Base-by-base conservation (phyloP, 495 filamentous ascomycete genomes). In the Penicillium coprophilum region DNA sequence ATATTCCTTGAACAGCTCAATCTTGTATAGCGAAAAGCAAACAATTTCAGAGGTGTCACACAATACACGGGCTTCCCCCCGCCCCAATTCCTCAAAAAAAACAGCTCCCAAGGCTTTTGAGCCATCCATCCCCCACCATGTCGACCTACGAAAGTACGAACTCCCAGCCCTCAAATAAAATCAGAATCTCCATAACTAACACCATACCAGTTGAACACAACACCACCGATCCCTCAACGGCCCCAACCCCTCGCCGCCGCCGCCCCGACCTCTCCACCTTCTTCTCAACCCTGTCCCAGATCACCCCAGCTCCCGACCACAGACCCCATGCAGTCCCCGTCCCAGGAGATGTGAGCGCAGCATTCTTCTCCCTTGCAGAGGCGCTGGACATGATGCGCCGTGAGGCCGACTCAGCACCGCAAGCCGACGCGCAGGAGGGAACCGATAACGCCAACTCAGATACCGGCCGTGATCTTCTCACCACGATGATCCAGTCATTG, bases 261-360 rank as follows among this genome's bases (percentile, higher is more conserved):
- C 89, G 89, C 45, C 85, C 91, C 36, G 90, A 96, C 75, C 87
- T 96, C 73, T 87, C 87, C 45, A 89, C 87, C 70, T 97, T 97
- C 83, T 92, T 88, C 77, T 77, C 86, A 41, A 85, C 87, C 46
- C 85, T 95, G 48, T 76, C 79, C 63, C 82, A 87, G 61, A 79
- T 82, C 54, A 83, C 89, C 57, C 74, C 78, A 13, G 71, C 74
- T 57, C 63, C 71, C 36, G 65, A 68, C 53, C 69, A 78, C 46
- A 64, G 77, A 58, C 78, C 77, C 9, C 84, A 88, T 74, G 82
- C 87, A 2, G 75, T 83, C 3, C 86, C 91, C 2, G 86, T 87
- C 39, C 91, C 91, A 4, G 79, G 82, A 41, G 87, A 95, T 71
- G 70, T 89, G 31, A 80, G 83, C 20, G 89, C 87, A 0, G 79